These are phyloP conservation scores for Nothopassalora personata DNA, from an alignment of 2,329 filamentous ascomycete species.

Conservation along the genomic window DNA sequence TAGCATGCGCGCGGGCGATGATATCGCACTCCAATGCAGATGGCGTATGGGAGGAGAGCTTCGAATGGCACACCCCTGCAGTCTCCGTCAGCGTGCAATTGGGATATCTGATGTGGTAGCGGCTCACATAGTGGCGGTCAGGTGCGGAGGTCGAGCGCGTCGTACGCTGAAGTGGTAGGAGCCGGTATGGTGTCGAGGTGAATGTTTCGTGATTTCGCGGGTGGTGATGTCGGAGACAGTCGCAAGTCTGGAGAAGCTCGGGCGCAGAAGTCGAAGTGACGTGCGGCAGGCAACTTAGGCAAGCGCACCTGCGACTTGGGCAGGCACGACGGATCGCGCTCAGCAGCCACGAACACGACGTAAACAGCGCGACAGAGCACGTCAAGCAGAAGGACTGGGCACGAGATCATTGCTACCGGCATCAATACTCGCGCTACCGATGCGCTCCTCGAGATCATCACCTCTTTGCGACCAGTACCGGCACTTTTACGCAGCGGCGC, in stretches of 20 bases:
- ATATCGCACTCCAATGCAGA: slow-evolving; percentile 52
- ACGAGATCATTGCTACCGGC: neutral
- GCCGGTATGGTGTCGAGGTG: neutral
- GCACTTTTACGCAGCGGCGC: slow-evolving; percentile 1
- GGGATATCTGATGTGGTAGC: neutral
- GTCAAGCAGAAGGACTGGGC: neutral
- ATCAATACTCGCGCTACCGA: neutral
- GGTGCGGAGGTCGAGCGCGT: neutral
- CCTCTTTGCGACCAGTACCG: neutral
- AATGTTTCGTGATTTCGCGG: neutral
- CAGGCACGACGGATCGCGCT: neutral
- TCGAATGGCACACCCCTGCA: slow-evolving; percentile 63
- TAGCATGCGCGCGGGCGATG: neutral
- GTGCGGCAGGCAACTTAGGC: neutral
- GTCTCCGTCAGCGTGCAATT: neutral
- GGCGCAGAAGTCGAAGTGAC: slow-evolving; percentile 1
- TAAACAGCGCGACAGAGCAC: neutral
- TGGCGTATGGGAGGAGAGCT: slow-evolving; percentile 58
- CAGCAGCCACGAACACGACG: neutral
- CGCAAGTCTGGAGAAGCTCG: neutral
- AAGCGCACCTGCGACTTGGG: neutral
- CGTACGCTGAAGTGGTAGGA: neutral
- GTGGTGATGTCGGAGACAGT: neutral
- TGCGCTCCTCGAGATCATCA: neutral
- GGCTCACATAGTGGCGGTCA: neutral